A percentile compares a stretch with the other conserved stretches of the same genome.
phyloP scores from a whole-genome alignment of 805 yeast genomes.

The Danielia reshetovae region DNA sequence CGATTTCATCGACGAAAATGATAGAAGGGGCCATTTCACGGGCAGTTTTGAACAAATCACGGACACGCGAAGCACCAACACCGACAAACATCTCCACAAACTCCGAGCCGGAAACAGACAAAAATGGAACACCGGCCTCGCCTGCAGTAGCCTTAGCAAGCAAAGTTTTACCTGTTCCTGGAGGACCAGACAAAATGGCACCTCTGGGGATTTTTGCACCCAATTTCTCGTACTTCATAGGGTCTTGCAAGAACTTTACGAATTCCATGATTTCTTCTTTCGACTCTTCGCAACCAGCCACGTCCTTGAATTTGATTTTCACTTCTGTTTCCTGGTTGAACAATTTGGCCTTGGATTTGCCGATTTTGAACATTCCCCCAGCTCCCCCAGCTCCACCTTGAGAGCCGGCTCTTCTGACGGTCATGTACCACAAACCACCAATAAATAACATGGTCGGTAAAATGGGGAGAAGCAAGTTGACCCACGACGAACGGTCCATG shows the following conservation, averaged over 20 bases:
- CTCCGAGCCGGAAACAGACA: slow-evolving; percentile 94
- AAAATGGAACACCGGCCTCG: slow-evolving; percentile 97
- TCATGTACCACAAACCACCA: slow-evolving; percentile 73
- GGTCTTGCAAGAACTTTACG: slow-evolving; percentile 88
- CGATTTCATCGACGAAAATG: slow-evolving; percentile 97
- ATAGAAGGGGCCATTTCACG: slow-evolving; percentile 93
- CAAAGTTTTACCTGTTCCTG: slow-evolving; percentile 98
- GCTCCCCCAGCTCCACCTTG: slow-evolving; percentile 58
- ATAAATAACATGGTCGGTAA: slow-evolving; percentile 77
- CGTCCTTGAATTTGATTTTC: slow-evolving; percentile 85
- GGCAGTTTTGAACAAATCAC: slow-evolving; percentile 90
- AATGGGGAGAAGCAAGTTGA: slow-evolving; percentile 63
- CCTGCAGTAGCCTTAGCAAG: slow-evolving; percentile 99
- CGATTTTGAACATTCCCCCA: slow-evolving; percentile 78
- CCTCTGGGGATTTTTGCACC: slow-evolving; percentile 99
- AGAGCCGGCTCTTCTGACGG: slow-evolving; percentile 47
- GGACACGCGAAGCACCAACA: slow-evolving; percentile 97
- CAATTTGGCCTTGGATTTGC: slow-evolving; percentile 85
- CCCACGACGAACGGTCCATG: slow-evolving; percentile 61
- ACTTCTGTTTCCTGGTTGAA: slow-evolving; percentile 92
- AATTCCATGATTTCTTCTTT: slow-evolving; percentile 98
- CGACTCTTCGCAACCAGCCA: slow-evolving; percentile 97
- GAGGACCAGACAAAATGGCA: slow-evolving; percentile 95
- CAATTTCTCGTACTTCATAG: slow-evolving; percentile 80
- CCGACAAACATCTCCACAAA: slow-evolving; percentile 99